A percentile compares a stretch with the other conserved stretches of the same genome.
These are phyloP conservation scores for Fonsecaea multimorphosa DNA, from an alignment of 2,329 filamentous ascomycete species.

Conservation along the genomic window DNA sequence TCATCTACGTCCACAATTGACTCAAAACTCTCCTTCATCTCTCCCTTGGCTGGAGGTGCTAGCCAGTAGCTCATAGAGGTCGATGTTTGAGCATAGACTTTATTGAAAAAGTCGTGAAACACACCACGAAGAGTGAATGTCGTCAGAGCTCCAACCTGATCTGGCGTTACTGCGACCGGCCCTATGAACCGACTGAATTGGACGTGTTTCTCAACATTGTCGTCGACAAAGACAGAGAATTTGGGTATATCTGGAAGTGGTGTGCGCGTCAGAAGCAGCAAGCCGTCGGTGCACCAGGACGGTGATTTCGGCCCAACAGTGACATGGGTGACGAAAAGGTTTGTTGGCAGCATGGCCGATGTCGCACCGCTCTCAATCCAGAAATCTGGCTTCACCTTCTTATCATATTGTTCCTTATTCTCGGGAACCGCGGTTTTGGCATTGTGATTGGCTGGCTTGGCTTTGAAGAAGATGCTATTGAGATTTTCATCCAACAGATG, in stretches of 20 bases:
- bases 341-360: constrained; percentile 7
- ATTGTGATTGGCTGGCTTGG: constrained; percentile 82
- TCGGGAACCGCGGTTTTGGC: constrained; percentile 80
- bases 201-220: constrained; percentile 65
- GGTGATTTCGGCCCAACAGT: constrained; percentile 9
- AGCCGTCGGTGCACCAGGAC: constrained; percentile 48
- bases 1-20: constrained; percentile 33
- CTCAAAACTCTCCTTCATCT: constrained; percentile 8
- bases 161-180: constrained; percentile 53
- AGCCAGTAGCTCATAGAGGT: constrained; percentile 82
- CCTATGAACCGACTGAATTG: constrained; percentile 54
- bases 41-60: constrained; percentile 59
- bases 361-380: constrained; percentile 60
- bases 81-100: constrained; percentile 71
- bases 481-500: constrained; percentile 75
- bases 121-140: constrained; percentile 72
- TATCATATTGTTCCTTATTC: constrained; percentile 73
- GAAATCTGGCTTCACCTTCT: constrained; percentile 77
- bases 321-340: constrained; percentile 31
- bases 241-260: constrained; percentile 67
- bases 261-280: constrained; percentile 74
- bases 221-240: constrained; percentile 75
- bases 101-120: constrained; percentile 88
- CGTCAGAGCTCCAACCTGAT: constrained; percentile 63
- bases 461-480: constrained; percentile 73